Evolutionary conservation across 2,329 filamentous ascomycete species (phyloP), one percentile per base, ranked within the genome.

Genomic region (Penicillium sp.): DNA sequence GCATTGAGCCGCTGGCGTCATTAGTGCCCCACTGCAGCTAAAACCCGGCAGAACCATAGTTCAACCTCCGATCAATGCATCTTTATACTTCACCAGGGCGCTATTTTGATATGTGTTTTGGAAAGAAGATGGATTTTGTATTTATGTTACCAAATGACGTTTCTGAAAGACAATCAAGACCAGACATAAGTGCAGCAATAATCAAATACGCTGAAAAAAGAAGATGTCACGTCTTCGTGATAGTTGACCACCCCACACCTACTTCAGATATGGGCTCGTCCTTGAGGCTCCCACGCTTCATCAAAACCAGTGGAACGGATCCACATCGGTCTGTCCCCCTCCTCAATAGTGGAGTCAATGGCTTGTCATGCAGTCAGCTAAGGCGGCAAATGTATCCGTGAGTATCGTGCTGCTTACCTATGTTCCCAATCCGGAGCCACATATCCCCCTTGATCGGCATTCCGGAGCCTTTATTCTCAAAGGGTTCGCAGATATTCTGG

Each of bases 401-500:
- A 29, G 7, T 41, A 43, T 41, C 4, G 23, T 14, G 14, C 27
- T 18, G 59, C 70, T 64, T 65, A 71, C 75, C 73, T 72, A 78
- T 74, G 56, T 78, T 76, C 4, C 65, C 77, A 58, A 78, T 66
- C 59, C 72, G 71, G 53, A 77, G 59, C 76, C 77, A 79, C 69
- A 73, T 73, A 55, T 75, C 69, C 1, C 70, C 75, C 27, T 69
- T 68, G 26, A 79, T 70, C 14, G 60, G 60, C 52, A 77, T 70
- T 50, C 62, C 18, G 51, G 56, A 13, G 7, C n/a, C 18, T 10
- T 16, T 50, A 9, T 51, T 61, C 49, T 77, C 72, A 53, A 69
- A 73, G 14, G 63, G 58, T 38, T 65, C 61, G 45, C 73, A 77
- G 1, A 70, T 82, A 73, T 72, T 74, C 72, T 87, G 78, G 1